Evolutionary conservation across 495 filamentous ascomycete species (phyloP).

Genomic region (Cladorrhinum samala): DNA sequence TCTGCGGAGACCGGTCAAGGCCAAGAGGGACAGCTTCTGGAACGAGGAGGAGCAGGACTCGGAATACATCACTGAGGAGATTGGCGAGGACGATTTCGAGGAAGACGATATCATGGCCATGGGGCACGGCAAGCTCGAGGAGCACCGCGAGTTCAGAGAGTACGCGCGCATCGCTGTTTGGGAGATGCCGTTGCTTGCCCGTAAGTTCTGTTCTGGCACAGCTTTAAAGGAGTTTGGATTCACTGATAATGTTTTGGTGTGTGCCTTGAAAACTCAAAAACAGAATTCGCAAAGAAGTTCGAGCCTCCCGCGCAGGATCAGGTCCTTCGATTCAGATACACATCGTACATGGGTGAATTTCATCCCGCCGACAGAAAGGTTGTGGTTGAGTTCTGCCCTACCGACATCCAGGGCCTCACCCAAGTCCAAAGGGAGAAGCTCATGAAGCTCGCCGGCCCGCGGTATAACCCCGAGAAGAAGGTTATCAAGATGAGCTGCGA

Average conservation of each 20-base stretch:
- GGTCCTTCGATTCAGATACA: slow-evolving; percentile 87
- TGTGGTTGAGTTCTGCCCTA: slow-evolving; percentile 76
- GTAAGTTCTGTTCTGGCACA: slow-evolving; percentile 50
- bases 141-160: slow-evolving; percentile 82
- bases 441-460: slow-evolving; percentile 77
- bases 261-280: neutral
- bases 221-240: neutral
- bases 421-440: slow-evolving; percentile 68
- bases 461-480: slow-evolving; percentile 84
- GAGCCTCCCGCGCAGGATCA: slow-evolving; percentile 58
- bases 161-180: slow-evolving; percentile 84
- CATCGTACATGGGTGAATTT: slow-evolving; percentile 90
- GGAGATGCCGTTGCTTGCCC: slow-evolving; percentile 89
- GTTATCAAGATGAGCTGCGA: slow-evolving; percentile 88
- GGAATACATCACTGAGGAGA: slow-evolving; percentile 35
- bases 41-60: slow-evolving; percentile 36
- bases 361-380: slow-evolving; percentile 92
- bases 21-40: slow-evolving; percentile 31
- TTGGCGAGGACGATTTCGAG: slow-evolving; percentile 37
- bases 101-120: slow-evolving; percentile 77
- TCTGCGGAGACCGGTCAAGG: slow-evolving; percentile 5
- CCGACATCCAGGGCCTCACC: slow-evolving; percentile 56
- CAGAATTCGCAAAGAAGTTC: slow-evolving; percentile 80
- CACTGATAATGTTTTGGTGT: neutral
- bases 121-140: slow-evolving; percentile 80